phyloP scores from a whole-genome alignment of 83 land plant species.

The Larix sibirica region DNA sequence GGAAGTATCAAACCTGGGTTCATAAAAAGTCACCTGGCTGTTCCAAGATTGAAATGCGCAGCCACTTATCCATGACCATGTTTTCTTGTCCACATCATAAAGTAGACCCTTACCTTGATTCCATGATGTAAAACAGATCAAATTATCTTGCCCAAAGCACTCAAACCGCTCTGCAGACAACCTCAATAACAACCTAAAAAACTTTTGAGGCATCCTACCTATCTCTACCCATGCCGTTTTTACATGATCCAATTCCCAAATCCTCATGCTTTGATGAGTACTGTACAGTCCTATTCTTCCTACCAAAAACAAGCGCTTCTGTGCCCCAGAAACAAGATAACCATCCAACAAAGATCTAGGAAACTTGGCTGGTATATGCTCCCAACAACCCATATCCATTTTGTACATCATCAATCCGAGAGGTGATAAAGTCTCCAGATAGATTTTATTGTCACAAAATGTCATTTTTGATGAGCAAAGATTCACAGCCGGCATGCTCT shows the following conservation, averaged over 20 bases:
- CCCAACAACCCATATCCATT: slow-evolving; percentile 66
- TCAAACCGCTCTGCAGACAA: slow-evolving; percentile 80
- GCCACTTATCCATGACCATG: slow-evolving; percentile 78
- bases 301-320: slow-evolving; percentile 62
- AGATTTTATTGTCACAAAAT: slow-evolving; percentile 65
- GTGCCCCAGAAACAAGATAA: slow-evolving; percentile 66
- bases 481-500: slow-evolving; percentile 60
- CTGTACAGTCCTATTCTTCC: slow-evolving; percentile 72
- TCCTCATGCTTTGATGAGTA: slow-evolving; percentile 74
- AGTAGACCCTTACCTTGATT: slow-evolving; percentile 76
- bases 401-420: slow-evolving; percentile 70
- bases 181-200: slow-evolving; percentile 54
- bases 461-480: slow-evolving; percentile 78
- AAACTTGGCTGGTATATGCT: slow-evolving; percentile 62
- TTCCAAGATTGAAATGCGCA: slow-evolving; percentile 61
- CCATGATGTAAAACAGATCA: slow-evolving; percentile 72
- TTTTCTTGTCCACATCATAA: slow-evolving; percentile 65
- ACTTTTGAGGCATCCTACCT: slow-evolving; percentile 70
- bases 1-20: slow-evolving; percentile 75
- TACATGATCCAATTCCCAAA: slow-evolving; percentile 76
- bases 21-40: slow-evolving; percentile 71
- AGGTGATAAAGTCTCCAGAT: slow-evolving; percentile 66
- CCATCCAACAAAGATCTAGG: slow-evolving; percentile 71
- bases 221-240: slow-evolving; percentile 64
- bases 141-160: slow-evolving; percentile 77